Base-by-base conservation (phyloP, 2,329 filamentous ascomycete species). In the Diaporthe sp. region DNA sequence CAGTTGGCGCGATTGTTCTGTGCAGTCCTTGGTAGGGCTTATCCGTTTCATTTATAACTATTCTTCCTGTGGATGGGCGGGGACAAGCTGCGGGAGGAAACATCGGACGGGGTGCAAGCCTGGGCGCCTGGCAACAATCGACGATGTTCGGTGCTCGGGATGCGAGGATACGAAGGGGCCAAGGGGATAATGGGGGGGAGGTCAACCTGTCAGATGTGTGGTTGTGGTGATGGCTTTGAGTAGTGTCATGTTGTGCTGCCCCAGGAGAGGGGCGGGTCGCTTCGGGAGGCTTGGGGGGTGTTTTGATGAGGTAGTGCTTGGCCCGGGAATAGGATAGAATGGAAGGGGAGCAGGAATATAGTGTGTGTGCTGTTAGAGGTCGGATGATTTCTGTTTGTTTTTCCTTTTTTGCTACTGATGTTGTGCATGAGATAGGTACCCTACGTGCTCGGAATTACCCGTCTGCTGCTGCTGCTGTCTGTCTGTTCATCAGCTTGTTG, bases 201-300 rank as follows among this genome's bases (percentile, higher is more conserved):
- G 22, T 12, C 19, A 28, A 67, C 61, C 61, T 67, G 61, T 67
- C 61, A 67, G 61, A 49, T 51, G 12, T 31, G 31, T 22, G 55
- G 17, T 58, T 25, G 28, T 65, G 61, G 42, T 49, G 61, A 67
- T 46, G 39, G 25, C n/a, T 31, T 10, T 12, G 28, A 6, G 10
- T 49, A 49, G 61, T 49, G 42, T 34, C 28, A 67, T 67, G 61
- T 19, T 49, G 61, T 67, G 61, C 19, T 13, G 44, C 61, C 61
- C 28, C 28, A 49, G 25, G 42, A 34, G 61, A 65, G 61, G 42
- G 25, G 28, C n/a, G 25, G 42, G 42, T 49, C 49, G 49, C 49
- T 1, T 46, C 19, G 22, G n/a, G n/a, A 53, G 15, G 61, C 15
- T 44, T 17, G 15, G 22, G 39, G 39, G 2, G 17, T 5, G 8